phyloP scores from a whole-genome alignment of 208 protist genomes.

The Crithidia thermophila region DNA sequence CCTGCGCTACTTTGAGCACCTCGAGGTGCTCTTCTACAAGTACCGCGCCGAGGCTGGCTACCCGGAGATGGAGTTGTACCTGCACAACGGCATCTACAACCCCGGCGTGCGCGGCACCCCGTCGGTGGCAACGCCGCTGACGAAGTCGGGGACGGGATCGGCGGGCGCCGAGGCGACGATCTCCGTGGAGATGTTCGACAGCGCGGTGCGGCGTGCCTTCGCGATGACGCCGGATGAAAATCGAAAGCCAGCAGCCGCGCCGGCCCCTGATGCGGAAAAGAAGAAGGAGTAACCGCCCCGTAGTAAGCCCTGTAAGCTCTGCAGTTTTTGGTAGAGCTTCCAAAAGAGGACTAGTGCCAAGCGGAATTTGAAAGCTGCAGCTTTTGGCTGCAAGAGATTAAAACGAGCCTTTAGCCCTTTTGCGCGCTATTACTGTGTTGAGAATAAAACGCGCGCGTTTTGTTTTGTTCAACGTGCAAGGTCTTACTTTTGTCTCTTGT shows the following conservation, averaged over 20 bases:
- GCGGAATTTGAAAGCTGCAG: too few species aligned
- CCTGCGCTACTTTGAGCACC: slow-evolving; percentile 64
- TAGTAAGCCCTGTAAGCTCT: background rate
- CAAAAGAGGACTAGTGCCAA: background rate
- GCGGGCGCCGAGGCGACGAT: background rate
- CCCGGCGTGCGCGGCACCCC: slow-evolving; percentile 39
- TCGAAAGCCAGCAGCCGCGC: background rate
- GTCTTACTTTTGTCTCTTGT: too few species aligned
- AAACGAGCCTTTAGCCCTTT: too few species aligned
- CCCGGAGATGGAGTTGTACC: slow-evolving; percentile 80
- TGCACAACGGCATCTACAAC: slow-evolving; percentile 76
- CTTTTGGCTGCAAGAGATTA: too few species aligned
- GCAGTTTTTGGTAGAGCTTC: background rate
- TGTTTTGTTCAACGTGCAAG: too few species aligned
- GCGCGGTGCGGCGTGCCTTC: slow-evolving; percentile 14
- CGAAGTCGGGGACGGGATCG: background rate
- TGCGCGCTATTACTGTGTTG: too few species aligned
- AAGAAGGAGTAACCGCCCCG: background rate
- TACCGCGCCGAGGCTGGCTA: slow-evolving; percentile 70
- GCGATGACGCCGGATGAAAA: slow-evolving; percentile 9
- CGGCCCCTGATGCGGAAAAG: background rate
- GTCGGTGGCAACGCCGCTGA: slow-evolving; percentile 24
- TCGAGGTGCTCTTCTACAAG: slow-evolving; percentile 73
- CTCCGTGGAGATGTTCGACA: slow-evolving; percentile 20
- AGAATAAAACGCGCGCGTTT: too few species aligned